These are phyloP conservation scores for Vachellia pachyceras DNA, from an alignment of 306 rosid genomes.

Conservation along the genomic window DNA sequence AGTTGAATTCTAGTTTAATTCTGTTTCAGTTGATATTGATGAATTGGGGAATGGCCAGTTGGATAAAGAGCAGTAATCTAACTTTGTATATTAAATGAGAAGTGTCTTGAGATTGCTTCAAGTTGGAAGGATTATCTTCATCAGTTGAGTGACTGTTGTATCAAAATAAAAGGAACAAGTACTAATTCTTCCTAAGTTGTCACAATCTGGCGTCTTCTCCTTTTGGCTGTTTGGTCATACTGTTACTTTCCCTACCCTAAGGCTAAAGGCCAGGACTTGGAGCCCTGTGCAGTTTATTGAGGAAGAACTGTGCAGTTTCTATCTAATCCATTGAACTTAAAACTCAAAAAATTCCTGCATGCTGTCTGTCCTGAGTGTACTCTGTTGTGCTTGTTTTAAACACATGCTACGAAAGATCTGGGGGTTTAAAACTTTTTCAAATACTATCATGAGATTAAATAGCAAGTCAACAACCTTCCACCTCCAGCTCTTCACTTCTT, in stretches of 20 bases:
- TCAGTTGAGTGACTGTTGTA: neutral
- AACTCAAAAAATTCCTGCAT: too few species aligned
- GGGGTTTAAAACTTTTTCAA: too few species aligned
- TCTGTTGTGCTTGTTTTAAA: too few species aligned
- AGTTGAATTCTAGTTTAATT: neutral
- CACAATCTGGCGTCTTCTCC: neutral
- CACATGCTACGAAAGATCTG: too few species aligned
- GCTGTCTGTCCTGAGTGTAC: too few species aligned
- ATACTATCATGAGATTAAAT: too few species aligned
- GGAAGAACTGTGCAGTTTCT: neutral
- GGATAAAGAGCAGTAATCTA: neutral
- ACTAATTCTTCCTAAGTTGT: neutral
- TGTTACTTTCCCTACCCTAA: neutral
- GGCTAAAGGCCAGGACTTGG: neutral
- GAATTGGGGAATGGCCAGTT: neutral
- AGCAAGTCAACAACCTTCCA: too few species aligned
- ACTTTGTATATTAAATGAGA: neutral
- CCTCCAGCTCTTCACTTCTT: too few species aligned
- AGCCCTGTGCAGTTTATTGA: neutral
- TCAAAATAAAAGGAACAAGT: neutral
- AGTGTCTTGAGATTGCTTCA: neutral
- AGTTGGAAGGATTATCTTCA: neutral
- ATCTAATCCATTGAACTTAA: neutral
- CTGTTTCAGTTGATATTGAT: neutral
- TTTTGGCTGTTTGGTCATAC: neutral